Conservation (phyloP, 164 flowering plant genomes). For the Stephania japonica region DNA sequence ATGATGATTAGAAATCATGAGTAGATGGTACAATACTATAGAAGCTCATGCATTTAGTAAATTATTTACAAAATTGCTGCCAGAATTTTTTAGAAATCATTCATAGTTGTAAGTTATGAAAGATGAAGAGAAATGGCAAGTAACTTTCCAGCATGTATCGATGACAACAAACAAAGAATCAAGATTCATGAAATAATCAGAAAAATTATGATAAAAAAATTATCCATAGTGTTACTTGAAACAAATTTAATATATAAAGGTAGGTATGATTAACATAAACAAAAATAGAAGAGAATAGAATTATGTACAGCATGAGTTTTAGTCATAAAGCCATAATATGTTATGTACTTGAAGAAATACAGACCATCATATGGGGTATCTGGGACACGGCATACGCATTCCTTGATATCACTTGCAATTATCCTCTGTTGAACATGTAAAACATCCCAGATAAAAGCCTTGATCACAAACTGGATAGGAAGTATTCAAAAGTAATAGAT, state of each 20-base stretch:
- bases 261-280: background rate
- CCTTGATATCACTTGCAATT: conserved; percentile 91
- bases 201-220: background rate
- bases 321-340: conserved; percentile 3
- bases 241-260: background rate
- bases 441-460: conserved; percentile 11
- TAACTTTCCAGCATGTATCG: background rate
- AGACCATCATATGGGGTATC: conserved; percentile 96
- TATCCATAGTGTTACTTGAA: background rate
- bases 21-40: background rate
- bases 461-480: conserved; percentile 6
- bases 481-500: conserved; percentile 10
- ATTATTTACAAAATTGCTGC: background rate
- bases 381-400: conserved; percentile 92
- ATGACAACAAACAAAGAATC: background rate
- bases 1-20: background rate
- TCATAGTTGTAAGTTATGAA: background rate
- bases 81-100: background rate
- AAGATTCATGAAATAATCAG: background rate
- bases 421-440: conserved; percentile 46
- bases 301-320: background rate
- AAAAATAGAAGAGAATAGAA: background rate
- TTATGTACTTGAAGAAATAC: conserved; percentile 13
- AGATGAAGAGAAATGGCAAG: background rate
- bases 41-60: background rate